These are phyloP conservation scores for Penicillium polonicum DNA, from an alignment of 2,329 filamentous ascomycete genomes.

Conservation along the genomic window DNA sequence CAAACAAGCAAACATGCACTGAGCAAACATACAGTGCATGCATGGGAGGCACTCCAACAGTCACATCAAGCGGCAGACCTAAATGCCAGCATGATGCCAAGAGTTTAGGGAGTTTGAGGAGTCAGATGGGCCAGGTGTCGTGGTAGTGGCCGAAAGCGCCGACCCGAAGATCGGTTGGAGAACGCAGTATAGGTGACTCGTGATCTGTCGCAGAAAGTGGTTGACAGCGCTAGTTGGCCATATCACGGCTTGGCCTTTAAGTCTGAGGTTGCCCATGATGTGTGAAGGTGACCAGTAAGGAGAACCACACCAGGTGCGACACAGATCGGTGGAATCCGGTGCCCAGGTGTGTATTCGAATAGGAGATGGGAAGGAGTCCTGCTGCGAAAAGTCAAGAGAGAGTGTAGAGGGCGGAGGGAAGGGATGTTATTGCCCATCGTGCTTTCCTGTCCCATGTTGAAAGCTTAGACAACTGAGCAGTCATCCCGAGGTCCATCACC, in stretches of 20 bases:
- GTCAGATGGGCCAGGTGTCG: background rate
- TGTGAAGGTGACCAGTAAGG: background rate
- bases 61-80: background rate
- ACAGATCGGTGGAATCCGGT: background rate
- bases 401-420: background rate
- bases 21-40: no score
- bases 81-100: background rate
- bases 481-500: background rate
- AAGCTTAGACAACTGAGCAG: background rate
- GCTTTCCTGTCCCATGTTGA: background rate
- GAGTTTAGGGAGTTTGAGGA: background rate
- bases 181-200: background rate
- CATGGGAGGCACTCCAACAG: no score
- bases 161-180: background rate
- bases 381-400: background rate
- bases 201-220: background rate
- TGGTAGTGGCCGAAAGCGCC: background rate
- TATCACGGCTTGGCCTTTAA: no score
- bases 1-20: no score
- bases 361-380: background rate
- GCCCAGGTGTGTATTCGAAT: background rate
- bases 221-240: no score
- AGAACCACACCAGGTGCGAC: background rate
- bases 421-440: background rate
- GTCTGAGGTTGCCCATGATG: background rate